Evolutionary conservation across 108 stramenopile genomes (phyloP), one percentile per base, ranked within the genome.

Genomic region (Cyclotella sp.): DNA sequence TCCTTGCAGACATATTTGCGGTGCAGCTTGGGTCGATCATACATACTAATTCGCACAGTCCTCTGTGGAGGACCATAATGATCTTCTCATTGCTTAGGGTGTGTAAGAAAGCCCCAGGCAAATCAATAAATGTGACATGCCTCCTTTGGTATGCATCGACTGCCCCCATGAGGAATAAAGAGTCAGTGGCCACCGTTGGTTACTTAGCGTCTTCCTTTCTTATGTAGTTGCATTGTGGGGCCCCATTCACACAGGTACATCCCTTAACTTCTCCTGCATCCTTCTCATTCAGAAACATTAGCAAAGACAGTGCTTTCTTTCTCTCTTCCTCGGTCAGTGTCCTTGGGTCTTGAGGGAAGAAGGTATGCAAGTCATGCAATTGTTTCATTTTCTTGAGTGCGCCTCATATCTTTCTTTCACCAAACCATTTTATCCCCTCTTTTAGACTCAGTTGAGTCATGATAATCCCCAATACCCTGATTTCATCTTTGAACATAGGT

Each of bases 321-420:
- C 24, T 51, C 28, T 88, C 58, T 44, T 83, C 74, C 26, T 44
- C 30, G 1, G 79, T 78, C 0, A n/a, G n/a, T n/a, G n/a, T n/a
- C n/a, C n/a, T n/a, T n/a, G n/a, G n/a, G n/a, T n/a, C n/a, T n/a
- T n/a, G n/a, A n/a, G n/a, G n/a, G n/a, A n/a, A n/a, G n/a, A n/a
- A n/a, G n/a, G n/a, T n/a, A n/a, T n/a, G n/a, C n/a, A n/a, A n/a
- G n/a, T n/a, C n/a, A n/a, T n/a, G n/a, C n/a, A n/a, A n/a, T n/a
- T n/a, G n/a, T n/a, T 84, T 7, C 6, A 42, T 57, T 7, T 66
- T 57, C 22, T 52, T 40, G 75, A 63, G n/a, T 82, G 63, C n/a
- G 84, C 58, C 51, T 86, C 81, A 21, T 79, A 55, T 39, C 87
- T 47, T 53, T 89, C 88, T 14, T 77, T 77, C 11, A 29, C n/a